Evolutionary conservation across 495 filamentous ascomycete species (phyloP).

Genomic region (Neurospora sp.): DNA sequence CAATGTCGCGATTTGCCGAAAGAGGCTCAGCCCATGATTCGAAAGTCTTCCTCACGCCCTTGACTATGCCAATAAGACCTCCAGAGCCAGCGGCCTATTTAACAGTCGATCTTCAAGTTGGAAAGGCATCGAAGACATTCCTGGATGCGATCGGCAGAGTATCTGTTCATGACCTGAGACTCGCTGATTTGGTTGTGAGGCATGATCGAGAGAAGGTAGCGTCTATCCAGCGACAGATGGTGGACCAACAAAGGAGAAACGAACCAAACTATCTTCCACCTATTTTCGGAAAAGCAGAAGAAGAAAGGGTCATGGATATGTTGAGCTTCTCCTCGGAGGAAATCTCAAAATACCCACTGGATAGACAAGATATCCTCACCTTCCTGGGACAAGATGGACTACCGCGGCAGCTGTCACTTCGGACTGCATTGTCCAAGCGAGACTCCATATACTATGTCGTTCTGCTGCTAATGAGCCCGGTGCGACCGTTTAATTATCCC

Average conservation of each 20-base stretch:
- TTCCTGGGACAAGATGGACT: slow-evolving; percentile 40
- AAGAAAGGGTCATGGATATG: slow-evolving; percentile 38
- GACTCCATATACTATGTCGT: slow-evolving; percentile 47
- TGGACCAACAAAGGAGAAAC: slow-evolving; percentile 38
- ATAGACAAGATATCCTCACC: slow-evolving; percentile 39
- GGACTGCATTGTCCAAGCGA: slow-evolving; percentile 40
- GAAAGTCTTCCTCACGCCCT: slow-evolving; percentile 35
- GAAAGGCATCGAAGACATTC: slow-evolving; percentile 43
- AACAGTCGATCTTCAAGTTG: slow-evolving; percentile 44
- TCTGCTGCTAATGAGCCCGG: slow-evolving; percentile 25
- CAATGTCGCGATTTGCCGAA: slow-evolving; percentile 37
- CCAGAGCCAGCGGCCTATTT: slow-evolving; percentile 44
- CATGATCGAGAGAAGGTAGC: slow-evolving; percentile 42
- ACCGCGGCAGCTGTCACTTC: slow-evolving; percentile 29
- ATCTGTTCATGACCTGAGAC: slow-evolving; percentile 29
- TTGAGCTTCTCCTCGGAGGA: slow-evolving; percentile 39
- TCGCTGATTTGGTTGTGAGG: slow-evolving; percentile 38
- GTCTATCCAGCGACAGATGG: slow-evolving; percentile 34
- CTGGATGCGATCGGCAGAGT: slow-evolving; percentile 37
- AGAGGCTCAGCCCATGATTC: slow-evolving; percentile 33
- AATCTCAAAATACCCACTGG: slow-evolving; percentile 31
- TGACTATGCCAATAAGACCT: slow-evolving; percentile 31
- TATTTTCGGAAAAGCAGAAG: slow-evolving; percentile 37
- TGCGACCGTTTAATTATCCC: slow-evolving; percentile 28
- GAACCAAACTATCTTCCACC: slow-evolving; percentile 48